These are phyloP conservation scores for Sporopachydermia lactativora DNA, from an alignment of 805 yeast genomes.

Conservation along the genomic window DNA sequence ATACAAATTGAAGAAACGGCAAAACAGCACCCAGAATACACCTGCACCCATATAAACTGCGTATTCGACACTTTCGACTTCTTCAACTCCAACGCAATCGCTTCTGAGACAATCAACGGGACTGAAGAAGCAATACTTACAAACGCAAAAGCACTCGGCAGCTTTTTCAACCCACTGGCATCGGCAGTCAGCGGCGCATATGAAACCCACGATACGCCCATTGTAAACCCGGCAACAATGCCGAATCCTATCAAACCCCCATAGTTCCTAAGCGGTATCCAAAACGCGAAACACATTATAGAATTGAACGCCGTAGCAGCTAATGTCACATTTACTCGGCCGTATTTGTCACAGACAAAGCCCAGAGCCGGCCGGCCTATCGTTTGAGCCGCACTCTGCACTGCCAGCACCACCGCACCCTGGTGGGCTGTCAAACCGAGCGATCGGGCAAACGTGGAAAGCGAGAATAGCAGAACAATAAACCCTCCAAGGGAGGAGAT, in stretches of 20 bases:
- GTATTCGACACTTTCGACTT: conserved; percentile 11
- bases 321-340: conserved; percentile 32
- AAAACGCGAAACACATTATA: conserved; percentile 29
- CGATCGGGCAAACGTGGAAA: conserved; percentile 31
- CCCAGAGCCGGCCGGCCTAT: conserved; percentile 39
- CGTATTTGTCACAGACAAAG: conserved; percentile 27
- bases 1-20: conserved; percentile 18
- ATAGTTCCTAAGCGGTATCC: conserved; percentile 33
- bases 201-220: conserved; percentile 32
- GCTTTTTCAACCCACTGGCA: conserved; percentile 22
- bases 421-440: conserved; percentile 31
- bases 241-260: conserved; percentile 27
- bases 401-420: conserved; percentile 31
- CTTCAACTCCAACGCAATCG: conserved; percentile 37
- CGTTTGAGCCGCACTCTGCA: conserved; percentile 31
- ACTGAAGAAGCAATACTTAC: conserved; percentile 20
- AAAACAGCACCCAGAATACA: conserved; percentile 25
- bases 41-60: conserved; percentile 26
- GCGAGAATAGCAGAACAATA: conserved; percentile 29
- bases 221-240: conserved; percentile 27
- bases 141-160: conserved; percentile 26
- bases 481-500: conserved; percentile 25
- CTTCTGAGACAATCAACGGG: conserved; percentile 32
- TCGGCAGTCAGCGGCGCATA: conserved; percentile 27
- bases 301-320: conserved; percentile 21